Conservation (phyloP, 2,329 filamentous ascomycete genomes). For the Aspergillus ustus region DNA sequence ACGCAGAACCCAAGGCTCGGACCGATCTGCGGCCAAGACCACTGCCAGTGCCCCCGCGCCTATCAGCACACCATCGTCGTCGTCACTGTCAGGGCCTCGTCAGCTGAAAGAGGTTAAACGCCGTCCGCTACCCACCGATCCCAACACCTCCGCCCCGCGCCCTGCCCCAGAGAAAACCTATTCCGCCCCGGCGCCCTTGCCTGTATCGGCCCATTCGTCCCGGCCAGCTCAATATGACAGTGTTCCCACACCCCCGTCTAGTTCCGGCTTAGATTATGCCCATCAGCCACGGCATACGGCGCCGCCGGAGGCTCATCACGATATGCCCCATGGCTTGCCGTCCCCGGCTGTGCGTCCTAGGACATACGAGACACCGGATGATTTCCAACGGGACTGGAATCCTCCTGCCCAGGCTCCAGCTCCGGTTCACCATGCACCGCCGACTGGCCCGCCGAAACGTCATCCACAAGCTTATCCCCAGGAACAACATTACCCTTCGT, state of each 20-base stretch:
- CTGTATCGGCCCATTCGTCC: conserved; percentile 34
- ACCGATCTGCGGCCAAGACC: conserved; percentile 40
- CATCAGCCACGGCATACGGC: conserved; percentile 78
- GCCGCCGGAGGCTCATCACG: conserved; percentile 51
- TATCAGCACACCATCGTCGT: conserved; percentile 21
- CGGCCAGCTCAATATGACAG: conserved; percentile 34
- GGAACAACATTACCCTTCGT: conserved; percentile 27
- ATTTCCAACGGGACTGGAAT: conserved; percentile 35
- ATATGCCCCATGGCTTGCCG: conserved; percentile 46
- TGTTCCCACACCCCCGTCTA: conserved; percentile 42
- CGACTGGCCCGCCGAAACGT: conserved; percentile 20
- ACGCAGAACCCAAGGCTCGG: conserved; percentile 55
- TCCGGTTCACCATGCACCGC: conserved; percentile 24
- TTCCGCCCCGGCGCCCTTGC: conserved; percentile 37
- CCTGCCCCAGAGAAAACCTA: conserved; percentile 46
- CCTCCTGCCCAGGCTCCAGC: conserved; percentile 10
- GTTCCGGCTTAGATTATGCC: conserved; percentile 69
- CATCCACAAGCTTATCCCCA: conserved; percentile 28
- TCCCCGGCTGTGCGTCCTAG: conserved; percentile 30
- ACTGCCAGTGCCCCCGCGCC: conserved; percentile 20
- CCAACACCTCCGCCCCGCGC: conserved; percentile 57
- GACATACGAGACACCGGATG: conserved; percentile 38
- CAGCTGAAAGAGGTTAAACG: conserved; percentile 73
- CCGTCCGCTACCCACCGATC: conserved; percentile 80
- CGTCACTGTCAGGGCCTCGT: conserved; percentile 50